Conservation (phyloP, 805 yeast species). For the Yamadazyma takamatsuzukensis region DNA sequence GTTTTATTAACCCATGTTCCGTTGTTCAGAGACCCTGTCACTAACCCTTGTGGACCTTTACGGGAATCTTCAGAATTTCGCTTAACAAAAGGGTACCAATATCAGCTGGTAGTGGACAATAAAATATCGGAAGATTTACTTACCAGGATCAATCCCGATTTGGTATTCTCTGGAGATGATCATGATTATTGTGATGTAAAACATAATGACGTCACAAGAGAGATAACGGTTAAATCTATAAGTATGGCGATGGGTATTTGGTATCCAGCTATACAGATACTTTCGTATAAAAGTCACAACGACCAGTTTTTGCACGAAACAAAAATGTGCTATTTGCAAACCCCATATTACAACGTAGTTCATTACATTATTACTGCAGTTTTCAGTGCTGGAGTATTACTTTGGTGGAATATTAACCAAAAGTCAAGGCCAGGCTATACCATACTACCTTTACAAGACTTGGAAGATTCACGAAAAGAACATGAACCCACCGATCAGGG, state of each 20-base stretch:
- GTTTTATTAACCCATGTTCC: conserved; percentile 87
- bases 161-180: conserved; percentile 89
- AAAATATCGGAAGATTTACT: conserved; percentile 59
- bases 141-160: conserved; percentile 55
- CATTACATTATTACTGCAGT: conserved; percentile 36
- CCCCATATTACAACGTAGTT: conserved; percentile 41
- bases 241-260: conserved; percentile 92
- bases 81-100: conserved; percentile 70
- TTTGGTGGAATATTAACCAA: conserved; percentile 25
- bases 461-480: no score
- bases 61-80: conserved; percentile 65
- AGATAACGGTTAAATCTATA: conserved; percentile 82
- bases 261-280: conserved; percentile 80
- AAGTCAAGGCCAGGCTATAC: conserved; percentile 21
- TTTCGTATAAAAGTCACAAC: conserved; percentile 47
- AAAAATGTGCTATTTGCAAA: conserved; percentile 42
- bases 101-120: conserved; percentile 79
- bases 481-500: no score
- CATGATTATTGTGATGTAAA: conserved; percentile 88
- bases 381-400: conserved; percentile 22
- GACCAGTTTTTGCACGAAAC: conserved; percentile 25
- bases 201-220: conserved; percentile 49
- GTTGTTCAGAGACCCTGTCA: conserved; percentile 59
- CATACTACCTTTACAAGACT: conserved; percentile 18
- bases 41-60: conserved; percentile 66